A percentile compares a stretch with the other conserved stretches of the same genome.
Conservation (phyloP, 2,329 filamentous ascomycete species). For the Xylariaceae sp. region DNA sequence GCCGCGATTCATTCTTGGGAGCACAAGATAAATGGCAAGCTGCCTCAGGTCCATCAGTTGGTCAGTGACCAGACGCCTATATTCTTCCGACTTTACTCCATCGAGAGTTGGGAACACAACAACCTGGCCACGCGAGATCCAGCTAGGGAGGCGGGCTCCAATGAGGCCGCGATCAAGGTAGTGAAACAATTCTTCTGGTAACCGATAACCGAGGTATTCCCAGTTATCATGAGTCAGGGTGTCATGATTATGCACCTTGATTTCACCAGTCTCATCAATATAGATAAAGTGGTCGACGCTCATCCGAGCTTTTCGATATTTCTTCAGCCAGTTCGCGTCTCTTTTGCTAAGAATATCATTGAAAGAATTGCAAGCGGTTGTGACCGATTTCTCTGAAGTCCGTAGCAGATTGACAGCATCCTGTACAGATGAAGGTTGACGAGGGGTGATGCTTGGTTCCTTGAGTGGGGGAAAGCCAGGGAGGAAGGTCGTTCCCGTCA, state of each 20-base stretch:
- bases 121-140: slow-evolving; percentile 80
- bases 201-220: slow-evolving; percentile 85
- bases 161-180: slow-evolving; percentile 87
- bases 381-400: slow-evolving; percentile 71
- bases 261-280: slow-evolving; percentile 76
- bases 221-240: slow-evolving; percentile 82
- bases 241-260: slow-evolving; percentile 75
- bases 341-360: slow-evolving; percentile 74
- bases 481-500: slow-evolving; percentile 82
- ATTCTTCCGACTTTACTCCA: slow-evolving; percentile 78
- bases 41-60: slow-evolving; percentile 78
- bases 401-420: slow-evolving; percentile 82
- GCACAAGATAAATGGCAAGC: slow-evolving; percentile 77
- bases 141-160: slow-evolving; percentile 78
- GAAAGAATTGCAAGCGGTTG: slow-evolving; percentile 75
- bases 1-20: slow-evolving; percentile 80
- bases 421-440: slow-evolving; percentile 67
- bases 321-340: slow-evolving; percentile 79
- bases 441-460: slow-evolving; percentile 59
- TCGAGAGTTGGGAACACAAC: slow-evolving; percentile 84
- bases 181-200: slow-evolving; percentile 88
- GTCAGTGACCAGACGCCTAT: slow-evolving; percentile 76
- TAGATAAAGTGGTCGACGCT: slow-evolving; percentile 87
- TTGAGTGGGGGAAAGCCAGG: slow-evolving; percentile 79
- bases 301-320: slow-evolving; percentile 85